Evolutionary conservation across 768 basidiomycete species (phyloP).

Genomic region (Rhizopogon vulgaris): DNA sequence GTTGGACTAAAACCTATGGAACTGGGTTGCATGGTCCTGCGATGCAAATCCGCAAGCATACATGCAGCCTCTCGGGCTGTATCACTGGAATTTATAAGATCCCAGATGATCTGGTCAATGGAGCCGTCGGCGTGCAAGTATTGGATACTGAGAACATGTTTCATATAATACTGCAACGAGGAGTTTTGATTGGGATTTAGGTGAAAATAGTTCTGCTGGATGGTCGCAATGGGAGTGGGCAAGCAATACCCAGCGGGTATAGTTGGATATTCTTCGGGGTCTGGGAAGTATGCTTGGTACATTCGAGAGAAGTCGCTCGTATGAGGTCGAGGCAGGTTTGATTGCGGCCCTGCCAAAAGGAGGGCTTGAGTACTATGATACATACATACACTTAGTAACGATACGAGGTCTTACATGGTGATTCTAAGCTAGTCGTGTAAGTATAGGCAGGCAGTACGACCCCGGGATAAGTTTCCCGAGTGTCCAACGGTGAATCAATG

Average conservation of each 20-base stretch:
- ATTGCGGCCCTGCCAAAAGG: conserved; percentile 42
- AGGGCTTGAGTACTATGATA: conserved; percentile 62
- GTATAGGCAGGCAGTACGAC: conserved; percentile 27
- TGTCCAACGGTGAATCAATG: conserved; percentile 24
- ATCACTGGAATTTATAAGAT: conserved; percentile 39
- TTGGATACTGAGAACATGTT: conserved; percentile 58
- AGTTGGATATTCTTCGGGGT: conserved; percentile 11
- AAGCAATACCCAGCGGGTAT: conserved; percentile 20
- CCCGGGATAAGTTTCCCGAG: conserved; percentile 22
- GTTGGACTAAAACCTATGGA: conserved; percentile 10
- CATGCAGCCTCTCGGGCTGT: conserved; percentile 54
- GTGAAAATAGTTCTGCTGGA: conserved; percentile 7
- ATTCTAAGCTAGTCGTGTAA: conserved; percentile 51
- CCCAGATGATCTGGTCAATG: conserved; percentile 42
- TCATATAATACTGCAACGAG: conserved; percentile 43
- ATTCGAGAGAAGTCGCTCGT: conserved; percentile 20
- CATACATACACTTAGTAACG: conserved; percentile 62
- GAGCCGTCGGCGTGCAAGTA: conserved; percentile 59
- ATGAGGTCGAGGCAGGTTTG: conserved; percentile 23
- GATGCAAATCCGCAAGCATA: conserved; percentile 58
- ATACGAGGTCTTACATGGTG: conserved; percentile 69
- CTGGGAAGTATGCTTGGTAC: conserved; percentile 9
- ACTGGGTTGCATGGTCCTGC: conserved; percentile 23
- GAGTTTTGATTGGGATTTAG: conserved; percentile 14
- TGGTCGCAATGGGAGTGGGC: conserved; percentile 5